Evolutionary conservation across 345 rosid genomes (phyloP).

Genomic region (Linum lewisii): DNA sequence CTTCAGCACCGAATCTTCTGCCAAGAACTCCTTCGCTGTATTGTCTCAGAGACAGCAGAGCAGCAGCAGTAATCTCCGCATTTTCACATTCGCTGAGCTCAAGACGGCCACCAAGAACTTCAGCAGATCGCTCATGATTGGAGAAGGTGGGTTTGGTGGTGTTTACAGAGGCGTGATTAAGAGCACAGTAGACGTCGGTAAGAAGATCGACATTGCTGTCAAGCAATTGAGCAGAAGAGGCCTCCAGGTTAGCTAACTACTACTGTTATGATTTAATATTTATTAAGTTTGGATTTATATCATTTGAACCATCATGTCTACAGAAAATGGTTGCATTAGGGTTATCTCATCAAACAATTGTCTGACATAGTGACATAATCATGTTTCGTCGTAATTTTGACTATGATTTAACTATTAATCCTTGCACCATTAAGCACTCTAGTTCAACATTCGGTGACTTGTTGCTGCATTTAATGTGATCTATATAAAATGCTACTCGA

Average conservation of each 20-base stretch:
- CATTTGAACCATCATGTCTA: too few species aligned
- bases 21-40: conserved; percentile 48
- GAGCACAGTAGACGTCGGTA: conserved; percentile 43
- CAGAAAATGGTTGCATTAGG: too few species aligned
- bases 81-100: conserved; percentile 59
- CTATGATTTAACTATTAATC: too few species aligned
- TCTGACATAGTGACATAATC: too few species aligned
- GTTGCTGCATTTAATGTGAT: too few species aligned
- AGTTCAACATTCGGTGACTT: too few species aligned
- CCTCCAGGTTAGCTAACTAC: conserved; percentile 44
- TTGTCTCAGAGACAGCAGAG: conserved; percentile 38
- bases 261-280: not conserved
- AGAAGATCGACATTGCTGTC: conserved; percentile 81
- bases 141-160: conserved; percentile 96
- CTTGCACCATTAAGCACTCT: too few species aligned
- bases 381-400: too few species aligned
- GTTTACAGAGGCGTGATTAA: conserved; percentile 64
- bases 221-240: conserved; percentile 92
- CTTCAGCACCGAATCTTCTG: conserved; percentile 52
- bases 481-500: too few species aligned
- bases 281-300: too few species aligned
- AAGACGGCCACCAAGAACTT: conserved; percentile 83
- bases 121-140: conserved; percentile 80
- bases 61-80: conserved; percentile 52
- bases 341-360: too few species aligned